Percentiles rank a stretch among this genome's conserved stretches.
These are phyloP conservation scores for Quercus gilva DNA, from an alignment of 306 rosid genomes.

Conservation along the genomic window DNA sequence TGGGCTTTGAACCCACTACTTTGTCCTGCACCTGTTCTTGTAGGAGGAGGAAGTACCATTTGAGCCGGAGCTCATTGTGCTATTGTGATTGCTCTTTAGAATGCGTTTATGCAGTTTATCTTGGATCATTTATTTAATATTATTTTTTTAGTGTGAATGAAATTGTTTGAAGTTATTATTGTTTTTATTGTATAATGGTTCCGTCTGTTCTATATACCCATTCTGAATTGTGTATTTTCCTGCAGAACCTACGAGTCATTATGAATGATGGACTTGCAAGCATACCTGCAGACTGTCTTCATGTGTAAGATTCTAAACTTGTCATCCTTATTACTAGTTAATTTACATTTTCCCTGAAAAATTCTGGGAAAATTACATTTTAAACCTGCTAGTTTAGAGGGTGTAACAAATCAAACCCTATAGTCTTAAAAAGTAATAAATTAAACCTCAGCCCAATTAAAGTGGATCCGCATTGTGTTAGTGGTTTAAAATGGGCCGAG, in stretches of 20 bases:
- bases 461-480: too few species aligned
- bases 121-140: not conserved
- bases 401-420: too few species aligned
- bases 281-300: constrained; percentile 83
- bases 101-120: not conserved
- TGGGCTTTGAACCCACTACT: too few species aligned
- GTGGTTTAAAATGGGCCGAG: too few species aligned
- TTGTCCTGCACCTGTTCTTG: too few species aligned
- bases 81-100: not conserved
- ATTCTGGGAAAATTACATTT: not conserved
- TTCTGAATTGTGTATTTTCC: constrained; percentile 6
- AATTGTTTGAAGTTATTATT: not conserved
- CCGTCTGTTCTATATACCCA: not conserved
- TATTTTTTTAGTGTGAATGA: not conserved
- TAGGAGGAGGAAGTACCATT: too few species aligned
- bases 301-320: constrained; percentile 60
- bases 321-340: not conserved
- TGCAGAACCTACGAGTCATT: constrained; percentile 75
- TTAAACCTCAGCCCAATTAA: too few species aligned
- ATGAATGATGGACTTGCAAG: constrained; percentile 92
- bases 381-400: too few species aligned
- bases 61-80: not conserved
- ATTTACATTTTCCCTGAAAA: not conserved
- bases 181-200: not conserved
- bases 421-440: too few species aligned